Evolutionary conservation across 805 yeast species (phyloP).

Genomic region (Metschnikowia peoriensis): DNA sequence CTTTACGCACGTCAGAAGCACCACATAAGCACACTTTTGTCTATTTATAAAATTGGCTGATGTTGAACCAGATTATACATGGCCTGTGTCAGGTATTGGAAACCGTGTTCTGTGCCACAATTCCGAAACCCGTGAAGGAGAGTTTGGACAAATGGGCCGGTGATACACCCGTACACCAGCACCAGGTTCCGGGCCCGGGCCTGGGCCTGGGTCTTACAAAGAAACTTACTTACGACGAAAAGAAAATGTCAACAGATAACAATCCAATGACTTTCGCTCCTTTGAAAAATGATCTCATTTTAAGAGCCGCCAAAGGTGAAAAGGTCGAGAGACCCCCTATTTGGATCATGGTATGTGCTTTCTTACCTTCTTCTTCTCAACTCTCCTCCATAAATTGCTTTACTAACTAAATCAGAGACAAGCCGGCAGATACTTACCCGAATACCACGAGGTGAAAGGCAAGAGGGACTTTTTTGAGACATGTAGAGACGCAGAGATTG

Average conservation of each 20-base stretch:
- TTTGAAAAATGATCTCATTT: conserved; percentile 82
- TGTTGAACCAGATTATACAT: not conserved
- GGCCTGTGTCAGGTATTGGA: not conserved
- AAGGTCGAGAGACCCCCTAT: conserved; percentile 94
- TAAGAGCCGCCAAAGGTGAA: conserved; percentile 90
- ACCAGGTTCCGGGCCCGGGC: not conserved
- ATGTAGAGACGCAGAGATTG: conserved; percentile 93
- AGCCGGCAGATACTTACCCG: conserved; percentile 93
- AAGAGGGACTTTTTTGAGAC: conserved; percentile 87
- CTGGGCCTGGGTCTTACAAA: not conserved
- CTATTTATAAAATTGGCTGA: not conserved
- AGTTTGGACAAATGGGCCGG: conserved; percentile 1
- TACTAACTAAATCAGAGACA: conserved; percentile 53
- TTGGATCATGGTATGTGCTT: conserved; percentile 77
- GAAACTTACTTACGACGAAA: not conserved
- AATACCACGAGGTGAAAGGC: conserved; percentile 86
- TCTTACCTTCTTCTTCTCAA: not conserved
- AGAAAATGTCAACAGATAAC: not conserved
- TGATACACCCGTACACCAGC: conserved; percentile 11
- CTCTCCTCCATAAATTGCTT: not conserved
- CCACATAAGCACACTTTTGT: not conserved
- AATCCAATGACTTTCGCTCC: conserved; percentile 57
- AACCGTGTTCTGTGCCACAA: conserved; percentile 9
- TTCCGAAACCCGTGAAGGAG: conserved; percentile 5
- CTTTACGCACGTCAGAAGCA: not conserved